Base-by-base conservation (phyloP, 2,329 filamentous ascomycete species). In the Juglanconis sp. region DNA sequence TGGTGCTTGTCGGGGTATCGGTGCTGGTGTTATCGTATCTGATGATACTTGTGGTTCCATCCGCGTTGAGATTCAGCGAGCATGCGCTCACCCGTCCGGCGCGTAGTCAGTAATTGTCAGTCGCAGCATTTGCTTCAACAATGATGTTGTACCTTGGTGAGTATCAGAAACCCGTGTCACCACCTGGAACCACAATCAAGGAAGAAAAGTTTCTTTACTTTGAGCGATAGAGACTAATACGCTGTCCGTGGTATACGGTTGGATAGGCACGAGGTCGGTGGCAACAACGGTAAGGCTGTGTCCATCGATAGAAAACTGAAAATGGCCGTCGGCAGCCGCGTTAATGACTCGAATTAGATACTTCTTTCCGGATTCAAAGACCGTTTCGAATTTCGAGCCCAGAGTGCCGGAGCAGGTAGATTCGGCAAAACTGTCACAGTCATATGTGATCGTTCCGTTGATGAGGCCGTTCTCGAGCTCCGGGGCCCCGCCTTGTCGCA, bases 261-360 rank as follows among this genome's bases (percentile, higher is more conserved):
- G 65, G 30, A 88, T 76, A 2, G 84, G 82, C 0, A 87, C 81
- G 4, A 87, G 71, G 62, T 87, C 86, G 24, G 71, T 73, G 0
- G 79, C 76, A 44, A 88, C 84, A 42, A 88, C 83, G 0, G 75
- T 81, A 65, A 88, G 68, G 0, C 68, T 78, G 68, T 88, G 85
- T 56, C 81, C 78, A 68, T 85, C 81, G 60, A 85, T 81, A 38
- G 73, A 75, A 64, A 84, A 83, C 60, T 76, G 75, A 68, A 76
- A 77, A 63, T 74, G 72, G 0, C 71, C 74, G 42, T 79, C 77
- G 17, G 77, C 67, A 32, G 76, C 76, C 1, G 69, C 73, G 65
- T 82, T 83, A 57, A 83, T 72, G 3, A 84, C 67, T 5, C 81
- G 71, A 44, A 84, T 61, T 31, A 76, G 75, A 56, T 80, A 75